These are phyloP conservation scores for Rubus parviflorus DNA, from an alignment of 306 rosid species.

Conservation along the genomic window DNA sequence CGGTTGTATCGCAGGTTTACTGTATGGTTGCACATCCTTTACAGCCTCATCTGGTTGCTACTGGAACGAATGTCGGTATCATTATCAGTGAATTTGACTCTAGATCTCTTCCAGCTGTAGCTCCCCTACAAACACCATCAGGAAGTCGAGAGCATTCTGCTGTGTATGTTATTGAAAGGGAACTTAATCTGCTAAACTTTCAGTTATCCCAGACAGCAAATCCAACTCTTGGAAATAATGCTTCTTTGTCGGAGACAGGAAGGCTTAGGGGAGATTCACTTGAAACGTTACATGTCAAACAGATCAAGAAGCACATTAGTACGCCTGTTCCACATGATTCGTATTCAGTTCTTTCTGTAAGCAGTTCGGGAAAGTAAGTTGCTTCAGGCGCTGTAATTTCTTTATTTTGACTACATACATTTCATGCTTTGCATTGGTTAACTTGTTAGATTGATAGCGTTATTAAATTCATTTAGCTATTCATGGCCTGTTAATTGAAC, in stretches of 20 bases:
- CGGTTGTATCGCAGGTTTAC: slow-evolving; percentile 67
- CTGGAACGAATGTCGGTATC: slow-evolving; percentile 96
- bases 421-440: not conserved
- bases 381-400: slow-evolving; percentile 1
- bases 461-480: not conserved
- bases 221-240: slow-evolving; percentile 94
- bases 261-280: slow-evolving; percentile 71
- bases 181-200: slow-evolving; percentile 79
- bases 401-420: not conserved
- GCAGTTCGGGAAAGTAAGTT: slow-evolving; percentile 99
- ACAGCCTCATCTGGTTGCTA: slow-evolving; percentile 98
- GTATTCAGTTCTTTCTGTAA: slow-evolving; percentile 88
- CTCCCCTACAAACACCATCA: slow-evolving; percentile 83
- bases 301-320: slow-evolving; percentile 86
- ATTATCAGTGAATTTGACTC: slow-evolving; percentile 93
- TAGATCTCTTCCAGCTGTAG: slow-evolving; percentile 94
- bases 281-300: slow-evolving; percentile 90
- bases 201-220: slow-evolving; percentile 87
- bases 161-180: slow-evolving; percentile 85
- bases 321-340: slow-evolving; percentile 99
- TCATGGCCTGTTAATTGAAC: not conserved
- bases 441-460: not conserved
- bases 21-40: slow-evolving; percentile 93
- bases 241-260: slow-evolving; percentile 84
- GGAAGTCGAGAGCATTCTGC: slow-evolving; percentile 94